Percentiles rank a stretch among this genome's conserved stretches.
These are phyloP conservation scores for Babesia ovata DNA, from an alignment of 169 alveolate species.

Conservation along the genomic window DNA sequence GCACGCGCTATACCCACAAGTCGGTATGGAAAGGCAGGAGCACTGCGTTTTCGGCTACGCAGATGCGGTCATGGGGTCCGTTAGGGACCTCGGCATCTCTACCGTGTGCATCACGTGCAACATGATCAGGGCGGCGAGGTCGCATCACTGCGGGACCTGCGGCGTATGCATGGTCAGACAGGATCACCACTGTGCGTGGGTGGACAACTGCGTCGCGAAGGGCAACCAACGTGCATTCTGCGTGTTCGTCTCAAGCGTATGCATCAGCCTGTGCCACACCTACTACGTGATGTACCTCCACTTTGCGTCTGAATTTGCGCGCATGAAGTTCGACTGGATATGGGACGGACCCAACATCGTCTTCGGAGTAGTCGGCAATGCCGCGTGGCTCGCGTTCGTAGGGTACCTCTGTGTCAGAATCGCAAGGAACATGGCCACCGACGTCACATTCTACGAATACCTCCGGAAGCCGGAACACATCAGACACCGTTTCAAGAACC, in stretches of 20 bases:
- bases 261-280: slow-evolving; percentile 68
- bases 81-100: slow-evolving; percentile 14
- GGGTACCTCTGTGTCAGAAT: slow-evolving; percentile 79
- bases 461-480: slow-evolving; percentile 76
- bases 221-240: slow-evolving; percentile 77
- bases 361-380: slow-evolving; percentile 68
- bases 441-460: slow-evolving; percentile 88
- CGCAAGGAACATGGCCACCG: slow-evolving; percentile 81
- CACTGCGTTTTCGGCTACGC: slow-evolving; percentile 41
- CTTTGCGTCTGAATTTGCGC: slow-evolving; percentile 18
- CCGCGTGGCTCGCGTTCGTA: slow-evolving; percentile 79
- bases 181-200: slow-evolving; percentile 97
- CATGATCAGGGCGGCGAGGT: slow-evolving; percentile 75
- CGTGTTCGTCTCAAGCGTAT: slow-evolving; percentile 66
- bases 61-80: slow-evolving; percentile 42
- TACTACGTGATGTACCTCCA: slow-evolving; percentile 70
- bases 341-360: slow-evolving; percentile 41
- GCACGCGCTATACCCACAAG: slow-evolving; percentile 66
- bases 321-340: slow-evolving; percentile 16
- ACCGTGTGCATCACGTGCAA: slow-evolving; percentile 86
- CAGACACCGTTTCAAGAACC: slow-evolving; percentile 48
- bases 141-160: slow-evolving; percentile 85
- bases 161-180: slow-evolving; percentile 81
- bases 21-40: slow-evolving; percentile 69
- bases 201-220: slow-evolving; percentile 92